Evolutionary conservation across 225 moss, liverwort and hornwort genomes (phyloP), one percentile per base, ranked within the genome.

Genomic region (Asterella californica): DNA sequence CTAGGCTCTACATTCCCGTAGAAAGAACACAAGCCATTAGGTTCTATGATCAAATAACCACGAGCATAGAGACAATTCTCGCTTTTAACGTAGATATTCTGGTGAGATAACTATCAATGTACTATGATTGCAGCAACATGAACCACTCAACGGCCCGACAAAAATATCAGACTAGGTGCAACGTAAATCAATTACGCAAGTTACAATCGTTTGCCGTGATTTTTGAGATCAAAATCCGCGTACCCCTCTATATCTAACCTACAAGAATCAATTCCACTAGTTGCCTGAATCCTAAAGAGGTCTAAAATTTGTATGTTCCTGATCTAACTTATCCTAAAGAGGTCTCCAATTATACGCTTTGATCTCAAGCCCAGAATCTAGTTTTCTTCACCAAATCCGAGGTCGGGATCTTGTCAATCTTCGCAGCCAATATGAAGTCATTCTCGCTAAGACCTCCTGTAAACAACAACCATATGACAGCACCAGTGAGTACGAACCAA

Each of bases 391-490:
- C 87, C 60, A 96, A 75, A 57, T 96, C 94, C 75, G 90, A 89
- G 1, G 92, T 96, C 59, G 91, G 87, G 65, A 96, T 76, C 82
- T 87, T 87, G 86, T 96, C 96, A 76, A 96, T 74, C 83, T 94
- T 94, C 36, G 96, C 91, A 33, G 94, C 96, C 78, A 91, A 72
- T 79, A 96, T 96, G 84, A 92, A 96, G 87, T 96, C 92, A 72
- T 96, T 96, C 74, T 92, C 86, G 74, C 83, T 88, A 76, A 96
- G 82, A 62, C 96, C 96, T 65, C 94, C 95, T 93, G 82, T 67
- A 84, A 24, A 47, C n/a, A 42, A 72, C 49, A 22, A 82, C 71
- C 17, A 67, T 2, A 21, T 14, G 5, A 64, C 1, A 50, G 15
- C n/a, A 69, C 50, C 4, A 9, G 62, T 62, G 9, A 62, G 62